These are phyloP conservation scores for Trapa incisa DNA, from an alignment of 345 rosid genomes.

Conservation along the genomic window DNA sequence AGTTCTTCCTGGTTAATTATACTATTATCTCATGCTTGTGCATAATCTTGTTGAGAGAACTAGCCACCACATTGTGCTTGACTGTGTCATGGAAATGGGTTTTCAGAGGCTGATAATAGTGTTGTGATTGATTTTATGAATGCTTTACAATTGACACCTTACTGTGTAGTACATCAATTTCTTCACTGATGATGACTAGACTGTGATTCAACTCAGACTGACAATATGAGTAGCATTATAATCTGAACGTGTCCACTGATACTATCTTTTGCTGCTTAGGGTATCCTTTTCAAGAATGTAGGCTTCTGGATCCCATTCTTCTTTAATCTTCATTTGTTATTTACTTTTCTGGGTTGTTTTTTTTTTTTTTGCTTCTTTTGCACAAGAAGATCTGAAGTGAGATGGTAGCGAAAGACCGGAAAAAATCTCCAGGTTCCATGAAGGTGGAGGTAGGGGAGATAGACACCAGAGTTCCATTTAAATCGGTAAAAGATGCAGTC, in stretches of 20 bases:
- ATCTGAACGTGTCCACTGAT: not conserved
- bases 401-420: constrained; percentile 67
- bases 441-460: constrained; percentile 89
- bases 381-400: constrained; percentile 1
- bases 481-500: constrained; percentile 93
- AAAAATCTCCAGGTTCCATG: constrained; percentile 39
- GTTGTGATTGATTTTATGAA: not conserved
- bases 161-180: not conserved
- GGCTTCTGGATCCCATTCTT: not conserved
- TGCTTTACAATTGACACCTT: not conserved
- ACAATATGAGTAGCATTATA: not conserved
- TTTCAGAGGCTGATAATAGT: not conserved
- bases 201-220: not conserved
- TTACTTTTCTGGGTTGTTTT: not conserved
- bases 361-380: not conserved
- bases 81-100: not conserved
- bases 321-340: not conserved
- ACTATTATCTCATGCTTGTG: not conserved
- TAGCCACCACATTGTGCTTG: not conserved
- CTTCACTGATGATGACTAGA: not conserved
- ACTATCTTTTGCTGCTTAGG: not conserved
- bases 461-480: constrained; percentile 95
- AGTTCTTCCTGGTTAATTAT: not conserved
- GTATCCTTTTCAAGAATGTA: not conserved
- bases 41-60: not conserved